A percentile compares a stretch with the other conserved stretches of the same genome.
Evolutionary conservation across 768 basidiomycete genomes (phyloP).

Genomic region (Leccinum broughii): DNA sequence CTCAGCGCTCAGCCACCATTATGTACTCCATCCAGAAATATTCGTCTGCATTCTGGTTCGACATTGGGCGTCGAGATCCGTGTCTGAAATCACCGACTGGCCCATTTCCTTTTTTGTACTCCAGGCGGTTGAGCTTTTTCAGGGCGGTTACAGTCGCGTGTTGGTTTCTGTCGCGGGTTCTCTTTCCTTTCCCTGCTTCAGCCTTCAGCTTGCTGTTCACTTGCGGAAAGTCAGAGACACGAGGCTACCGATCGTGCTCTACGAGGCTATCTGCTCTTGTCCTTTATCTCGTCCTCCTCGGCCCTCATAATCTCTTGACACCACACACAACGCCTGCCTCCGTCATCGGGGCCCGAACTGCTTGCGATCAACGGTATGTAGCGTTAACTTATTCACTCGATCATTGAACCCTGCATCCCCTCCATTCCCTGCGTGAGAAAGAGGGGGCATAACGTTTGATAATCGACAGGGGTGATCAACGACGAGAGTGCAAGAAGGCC

Average conservation of each 20-base stretch:
- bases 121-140: conserved; percentile 35
- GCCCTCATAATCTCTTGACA: conserved; percentile 17
- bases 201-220: conserved; percentile 29
- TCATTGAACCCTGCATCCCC: neutral
- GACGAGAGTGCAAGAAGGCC: neutral
- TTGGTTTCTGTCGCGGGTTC: conserved; percentile 18
- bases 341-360: neutral
- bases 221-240: conserved; percentile 48
- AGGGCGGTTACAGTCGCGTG: conserved; percentile 34
- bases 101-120: conserved; percentile 30
- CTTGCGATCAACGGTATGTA: neutral
- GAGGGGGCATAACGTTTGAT: neutral
- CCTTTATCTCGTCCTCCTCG: conserved; percentile 21
- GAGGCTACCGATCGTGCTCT: conserved; percentile 36
- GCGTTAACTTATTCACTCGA: neutral
- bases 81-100: neutral
- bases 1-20: neutral
- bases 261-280: conserved; percentile 11
- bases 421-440: neutral
- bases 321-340: neutral
- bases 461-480: neutral
- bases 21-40: too few relatives aligned
- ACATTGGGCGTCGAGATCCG: neutral
- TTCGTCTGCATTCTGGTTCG: neutral
- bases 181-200: conserved; percentile 21